Base-by-base conservation (phyloP, 441 rosid genomes). In the Euphorbia corollata region DNA sequence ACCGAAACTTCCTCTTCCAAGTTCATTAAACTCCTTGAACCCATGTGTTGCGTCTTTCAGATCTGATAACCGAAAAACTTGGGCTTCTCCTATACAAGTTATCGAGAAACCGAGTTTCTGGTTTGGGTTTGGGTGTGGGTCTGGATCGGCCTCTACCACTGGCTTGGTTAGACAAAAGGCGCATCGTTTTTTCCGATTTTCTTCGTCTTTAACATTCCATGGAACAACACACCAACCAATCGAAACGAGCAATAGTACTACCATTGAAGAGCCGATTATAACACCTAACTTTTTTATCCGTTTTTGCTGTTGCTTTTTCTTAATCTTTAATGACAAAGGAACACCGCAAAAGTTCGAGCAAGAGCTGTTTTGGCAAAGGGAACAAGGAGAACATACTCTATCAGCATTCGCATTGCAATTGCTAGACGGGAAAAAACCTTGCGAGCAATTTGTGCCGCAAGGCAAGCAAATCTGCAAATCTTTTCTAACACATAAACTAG, bases 291-390 rank as follows among this genome's bases (percentile, higher is more conserved):
- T 75, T 36, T 34, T 80, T 55, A 77, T 61, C 32, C 4, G 32
- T 56, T 76, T 85, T 68, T 69, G 83, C 85, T 86, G 74, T 58
- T 73, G 85, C 78, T 72, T 39, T 6, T 39, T 11, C 45, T 39
- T 39, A 4, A 27, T 88, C 58, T 71, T 80, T 0, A 54, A 60
- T 19, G 75, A 79, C 61, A 79, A 74, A 39, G 36, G 73, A 61
- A 87, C 68, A 63, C 90, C 83, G 62, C 97, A 90, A 24, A 81
- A 75, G 34, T 74, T 81, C 70, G 85, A 78, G 71, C 96, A 93
- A 73, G 96, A 83, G 70, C 89, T 87, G 78, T 86, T 93, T 77
- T 90, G 98, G 82, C 98, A 93, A 61, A 93, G 90, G 9, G 97
- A 93, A 64, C 98, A 93, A 47, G 85, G 61, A 3, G 91, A 85